Base-by-base conservation (phyloP, 768 basidiomycete genomes). In the Lepiota venenata region DNA sequence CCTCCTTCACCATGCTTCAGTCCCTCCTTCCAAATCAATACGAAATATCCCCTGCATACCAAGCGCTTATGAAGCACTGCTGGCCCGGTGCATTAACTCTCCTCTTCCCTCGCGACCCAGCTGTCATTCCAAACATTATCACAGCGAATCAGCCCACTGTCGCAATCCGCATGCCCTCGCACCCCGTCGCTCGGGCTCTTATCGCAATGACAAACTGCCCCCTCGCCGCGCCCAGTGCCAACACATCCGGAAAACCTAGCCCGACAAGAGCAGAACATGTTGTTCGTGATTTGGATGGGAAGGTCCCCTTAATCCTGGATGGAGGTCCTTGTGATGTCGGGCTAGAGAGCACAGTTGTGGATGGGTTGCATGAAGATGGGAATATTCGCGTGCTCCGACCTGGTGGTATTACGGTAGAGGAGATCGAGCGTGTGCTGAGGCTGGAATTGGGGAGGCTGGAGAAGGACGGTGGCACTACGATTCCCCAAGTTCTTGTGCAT, bases 41-140 rank as follows among this genome's bases (percentile, higher is more conserved):
- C 64, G 62, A 60, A 12, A 69, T 90, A 7, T 80, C 93, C 1
- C 66, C 58, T 12, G 71, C 87, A 7, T 98, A 98, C 68, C 71
- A 81, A 50, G 73, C 74, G 1, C 74, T 99, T 43, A 94, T 97
- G 61, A 73, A 81, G 37, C 78, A 79, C 11, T 96, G 97, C 71
- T 98, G 96, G 97, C 97, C 97, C 0, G 97, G 97, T 5, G 82
- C 97, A 0, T 73, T 99, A 51, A 96, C 94, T 0, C 79, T 98
- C 21, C 78, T 99, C 44, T 98, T 98, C 69, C 95, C 94, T 5
- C 77, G 82, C 57, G 72, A 87, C 66, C 63, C 81, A 22, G 56
- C 70, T 21, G 66, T 77, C 38, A 77, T 96, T 56, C 91, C 93
- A 4, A 52, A 71, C n/a, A 80, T 87, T 52, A 83, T 94, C 58